Evolutionary conservation across 75 land plant species (phyloP).

Genomic region (Azolla pinnata): DNA sequence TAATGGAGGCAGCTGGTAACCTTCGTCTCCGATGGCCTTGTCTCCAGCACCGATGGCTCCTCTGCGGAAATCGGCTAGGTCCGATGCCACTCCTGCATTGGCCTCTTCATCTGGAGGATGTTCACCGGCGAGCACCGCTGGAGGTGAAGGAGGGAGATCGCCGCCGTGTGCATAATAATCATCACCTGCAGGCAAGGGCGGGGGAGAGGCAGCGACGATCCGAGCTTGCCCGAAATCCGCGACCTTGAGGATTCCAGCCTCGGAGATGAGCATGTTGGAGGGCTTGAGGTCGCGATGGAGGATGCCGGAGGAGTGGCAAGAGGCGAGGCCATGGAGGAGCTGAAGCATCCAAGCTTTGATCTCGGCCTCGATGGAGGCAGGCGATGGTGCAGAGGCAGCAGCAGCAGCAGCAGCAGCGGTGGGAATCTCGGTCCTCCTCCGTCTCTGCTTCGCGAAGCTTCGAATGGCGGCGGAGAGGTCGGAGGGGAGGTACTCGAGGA

Average conservation of each 20-base stretch:
- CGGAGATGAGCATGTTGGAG: constrained; percentile 60
- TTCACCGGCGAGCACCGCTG: too few species aligned
- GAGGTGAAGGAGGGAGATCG: too few species aligned
- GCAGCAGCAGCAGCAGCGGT: neutral
- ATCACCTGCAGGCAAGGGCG: too few species aligned
- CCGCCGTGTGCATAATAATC: too few species aligned
- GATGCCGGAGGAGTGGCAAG: constrained; percentile 52
- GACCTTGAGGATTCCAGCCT: constrained; percentile 65
- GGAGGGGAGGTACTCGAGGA: constrained; percentile 62
- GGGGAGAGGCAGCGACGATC: too few species aligned
- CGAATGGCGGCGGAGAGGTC: constrained; percentile 47
- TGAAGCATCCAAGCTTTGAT: constrained; percentile 80
- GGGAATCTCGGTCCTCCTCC: constrained; percentile 12
- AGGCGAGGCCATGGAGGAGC: constrained; percentile 62
- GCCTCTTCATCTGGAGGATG: too few species aligned
- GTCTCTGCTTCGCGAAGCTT: constrained; percentile 26
- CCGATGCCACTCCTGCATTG: too few species aligned
- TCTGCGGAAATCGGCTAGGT: too few species aligned
- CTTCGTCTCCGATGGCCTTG: too few species aligned
- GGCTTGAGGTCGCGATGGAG: constrained; percentile 90
- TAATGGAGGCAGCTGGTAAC: too few species aligned
- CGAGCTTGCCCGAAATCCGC: constrained; percentile 94
- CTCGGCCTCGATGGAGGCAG: constrained; percentile 26
- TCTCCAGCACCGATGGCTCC: too few species aligned
- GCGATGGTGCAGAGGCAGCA: neutral